Evolutionary conservation across 192 early-diverging fungal genomes (phyloP), one percentile per base, ranked within the genome.

Genomic region (Backusella circina): DNA sequence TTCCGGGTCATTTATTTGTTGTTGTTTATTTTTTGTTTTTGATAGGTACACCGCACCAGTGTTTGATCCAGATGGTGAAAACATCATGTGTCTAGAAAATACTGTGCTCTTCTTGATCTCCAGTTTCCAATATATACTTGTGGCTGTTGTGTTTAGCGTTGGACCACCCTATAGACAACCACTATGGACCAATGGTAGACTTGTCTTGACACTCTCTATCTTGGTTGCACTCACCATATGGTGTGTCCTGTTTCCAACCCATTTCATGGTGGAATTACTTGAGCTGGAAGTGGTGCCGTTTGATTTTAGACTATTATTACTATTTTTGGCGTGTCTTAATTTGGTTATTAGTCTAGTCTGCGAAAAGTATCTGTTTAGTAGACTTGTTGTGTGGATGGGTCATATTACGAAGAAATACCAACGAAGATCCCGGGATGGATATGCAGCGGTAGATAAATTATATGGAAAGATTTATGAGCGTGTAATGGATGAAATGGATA

Each of bases 141-240:
- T 93, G 2, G 97, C 95, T 0, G 87, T 94, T 41, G 94, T 97
- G 30, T 97, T 98, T 78, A 95, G 93, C 80, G 95, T 95, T n/a
- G 98, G 98, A 0, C 93, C 94, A 47, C 98, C 97, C 0, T 99
- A 96, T 79, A 92, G 97, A 73, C 90, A 95, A 78, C 88, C 91
- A 8, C 91, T 98, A 77, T 87, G 91, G 80, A 93, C 90, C 44
- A 99, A 99, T 79, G 85, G 94, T 95, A 90, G 94, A 26, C 92
- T 96, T 54, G 75, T 93, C 1, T 80, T 94, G 30, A 93, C 94
- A 0, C 75, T 88, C 9, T 67, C 80, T 10, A 38, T 89, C 2
- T 82, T 94, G 13, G 68, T 93, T 2, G 33, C 83, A 9, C 64
- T 89, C 18, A 86, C 87, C 0, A 75, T 82, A 0, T 79, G 81